These are phyloP conservation scores for Candida sakaeoensis DNA, from an alignment of 805 yeast genomes.

Conservation along the genomic window DNA sequence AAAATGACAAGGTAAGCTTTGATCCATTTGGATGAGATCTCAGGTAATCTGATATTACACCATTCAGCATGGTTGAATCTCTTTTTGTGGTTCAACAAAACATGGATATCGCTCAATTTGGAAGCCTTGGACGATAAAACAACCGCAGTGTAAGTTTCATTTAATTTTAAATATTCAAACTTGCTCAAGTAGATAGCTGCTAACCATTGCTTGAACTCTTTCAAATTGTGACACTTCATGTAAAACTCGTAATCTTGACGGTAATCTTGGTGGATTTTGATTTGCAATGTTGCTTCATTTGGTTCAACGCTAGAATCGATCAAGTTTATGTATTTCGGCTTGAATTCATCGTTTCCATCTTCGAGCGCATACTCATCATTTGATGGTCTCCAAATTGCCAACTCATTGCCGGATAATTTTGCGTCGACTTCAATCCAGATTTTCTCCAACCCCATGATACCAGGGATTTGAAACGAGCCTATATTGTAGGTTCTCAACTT, in stretches of 20 bases:
- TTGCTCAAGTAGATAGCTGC: conserved; percentile 51
- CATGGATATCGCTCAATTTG: conserved; percentile 53
- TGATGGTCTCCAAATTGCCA: conserved; percentile 46
- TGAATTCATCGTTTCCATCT: conserved; percentile 32
- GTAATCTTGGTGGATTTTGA: conserved; percentile 28
- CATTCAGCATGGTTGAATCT: conserved; percentile 52
- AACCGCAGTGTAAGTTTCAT: conserved; percentile 65
- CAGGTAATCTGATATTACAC: conserved; percentile 60
- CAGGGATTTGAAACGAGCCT: conserved; percentile 42
- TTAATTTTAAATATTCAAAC: conserved; percentile 53
- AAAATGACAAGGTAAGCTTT: conserved; percentile 48
- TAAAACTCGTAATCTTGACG: conserved; percentile 20
- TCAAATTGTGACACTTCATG: conserved; percentile 19
- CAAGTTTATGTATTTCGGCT: conserved; percentile 51
- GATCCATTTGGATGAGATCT: conserved; percentile 56
- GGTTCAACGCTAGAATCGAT: conserved; percentile 34
- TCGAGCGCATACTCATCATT: conserved; percentile 13
- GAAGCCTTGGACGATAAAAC: conserved; percentile 56
- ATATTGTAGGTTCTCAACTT: conserved; percentile 59
- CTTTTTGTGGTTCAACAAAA: conserved; percentile 48
- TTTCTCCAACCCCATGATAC: conserved; percentile 16
- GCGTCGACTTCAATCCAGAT: conserved; percentile 35
- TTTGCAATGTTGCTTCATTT: conserved; percentile 13
- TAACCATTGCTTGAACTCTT: conserved; percentile 36
- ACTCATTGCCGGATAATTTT: conserved; percentile 50